Evolutionary conservation across 306 rosid species (phyloP).

Genomic region (Quercus rubra): DNA sequence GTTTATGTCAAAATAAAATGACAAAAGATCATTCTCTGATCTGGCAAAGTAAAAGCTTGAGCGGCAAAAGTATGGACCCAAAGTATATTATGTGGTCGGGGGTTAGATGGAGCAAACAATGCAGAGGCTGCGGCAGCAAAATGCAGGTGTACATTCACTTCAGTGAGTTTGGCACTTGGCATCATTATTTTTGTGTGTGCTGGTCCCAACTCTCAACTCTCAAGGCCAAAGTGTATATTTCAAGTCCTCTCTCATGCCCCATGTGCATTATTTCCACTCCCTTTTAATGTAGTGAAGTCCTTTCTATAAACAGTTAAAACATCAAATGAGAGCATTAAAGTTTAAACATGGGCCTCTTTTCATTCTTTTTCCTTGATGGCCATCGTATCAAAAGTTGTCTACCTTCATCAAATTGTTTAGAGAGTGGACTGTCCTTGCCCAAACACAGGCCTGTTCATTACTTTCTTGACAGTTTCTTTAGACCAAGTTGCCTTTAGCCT

Average conservation of each 20-base stretch:
- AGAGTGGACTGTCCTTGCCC: background rate
- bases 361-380: background rate
- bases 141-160: background rate
- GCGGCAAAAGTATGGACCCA: background rate
- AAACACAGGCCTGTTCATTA: background rate
- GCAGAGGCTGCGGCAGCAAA: background rate
- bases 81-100: background rate
- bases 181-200: background rate
- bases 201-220: background rate
- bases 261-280: background rate
- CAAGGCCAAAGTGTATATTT: background rate
- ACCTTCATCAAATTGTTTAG: background rate
- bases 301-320: background rate
- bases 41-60: background rate
- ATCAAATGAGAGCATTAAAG: background rate
- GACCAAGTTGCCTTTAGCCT: background rate
- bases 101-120: background rate
- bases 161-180: background rate
- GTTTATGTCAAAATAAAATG: background rate
- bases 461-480: background rate
- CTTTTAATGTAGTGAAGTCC: background rate
- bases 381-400: background rate
- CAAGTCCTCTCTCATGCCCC: background rate
- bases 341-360: background rate
- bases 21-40: constrained; percentile 8